A percentile compares a stretch with the other conserved stretches of the same genome.
These are phyloP conservation scores for Volvox reticuliferus DNA, from an alignment of 139 green algal genomes.

Conservation along the genomic window DNA sequence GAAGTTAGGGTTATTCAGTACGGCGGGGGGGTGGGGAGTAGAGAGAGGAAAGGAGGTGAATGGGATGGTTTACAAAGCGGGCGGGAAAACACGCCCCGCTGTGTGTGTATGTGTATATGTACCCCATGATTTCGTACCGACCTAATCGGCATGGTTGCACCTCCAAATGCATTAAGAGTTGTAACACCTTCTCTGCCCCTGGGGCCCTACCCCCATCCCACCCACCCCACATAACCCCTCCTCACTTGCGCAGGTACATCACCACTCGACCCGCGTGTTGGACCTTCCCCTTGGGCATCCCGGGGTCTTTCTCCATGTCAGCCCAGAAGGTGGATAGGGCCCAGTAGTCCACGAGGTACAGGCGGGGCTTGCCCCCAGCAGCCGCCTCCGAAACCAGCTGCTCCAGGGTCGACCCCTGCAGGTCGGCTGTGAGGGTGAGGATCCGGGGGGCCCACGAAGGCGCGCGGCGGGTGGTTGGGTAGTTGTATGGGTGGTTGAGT, in stretches of 20 bases:
- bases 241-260: constrained; percentile 60
- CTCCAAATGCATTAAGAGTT: too few relatives aligned
- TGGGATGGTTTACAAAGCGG: too few relatives aligned
- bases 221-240: background rate
- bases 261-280: constrained; percentile 56
- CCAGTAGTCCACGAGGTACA: constrained; percentile 58
- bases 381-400: constrained; percentile 50
- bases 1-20: background rate
- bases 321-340: constrained; percentile 37
- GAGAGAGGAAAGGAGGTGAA: background rate
- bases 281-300: background rate
- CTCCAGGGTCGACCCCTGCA: constrained; percentile 51
- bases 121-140: background rate
- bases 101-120: background rate
- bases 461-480: too few relatives aligned
- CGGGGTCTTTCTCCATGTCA: too few relatives aligned
- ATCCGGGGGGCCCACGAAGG: background rate
- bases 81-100: background rate
- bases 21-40: background rate
- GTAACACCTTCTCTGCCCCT: too few relatives aligned
- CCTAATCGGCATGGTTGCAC: too few relatives aligned
- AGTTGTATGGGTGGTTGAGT: too few relatives aligned
- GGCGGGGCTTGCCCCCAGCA: constrained; percentile 50
- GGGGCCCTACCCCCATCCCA: too few relatives aligned
- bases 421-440: constrained; percentile 32